A percentile compares a stretch with the other conserved stretches of the same genome.
These are phyloP conservation scores for Colletotrichum sp. DNA, from an alignment of 2,329 filamentous ascomycete species.

Conservation along the genomic window DNA sequence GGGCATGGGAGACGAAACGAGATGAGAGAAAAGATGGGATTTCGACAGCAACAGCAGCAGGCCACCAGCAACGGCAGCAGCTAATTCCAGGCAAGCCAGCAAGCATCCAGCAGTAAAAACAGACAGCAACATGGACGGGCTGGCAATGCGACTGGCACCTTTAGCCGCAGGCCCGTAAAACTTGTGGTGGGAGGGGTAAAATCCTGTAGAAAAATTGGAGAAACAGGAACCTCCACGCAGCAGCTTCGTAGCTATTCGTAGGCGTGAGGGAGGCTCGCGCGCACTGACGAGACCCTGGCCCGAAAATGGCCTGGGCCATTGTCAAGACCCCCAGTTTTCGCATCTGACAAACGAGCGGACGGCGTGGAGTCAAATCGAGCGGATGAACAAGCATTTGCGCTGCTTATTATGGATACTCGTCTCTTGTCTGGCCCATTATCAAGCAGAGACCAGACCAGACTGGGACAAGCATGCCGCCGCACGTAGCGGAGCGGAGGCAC, in stretches of 20 bases:
- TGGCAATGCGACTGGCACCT: neutral
- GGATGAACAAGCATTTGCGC: constrained; percentile 20
- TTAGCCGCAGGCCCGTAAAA: constrained; percentile 4
- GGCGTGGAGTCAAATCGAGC: constrained; percentile 18
- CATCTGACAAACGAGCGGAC: constrained; percentile 20
- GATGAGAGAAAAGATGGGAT: constrained; percentile 1
- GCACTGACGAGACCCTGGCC: constrained; percentile 13
- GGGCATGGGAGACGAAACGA: neutral
- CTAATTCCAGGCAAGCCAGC: neutral
- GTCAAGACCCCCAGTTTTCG: constrained; percentile 11
- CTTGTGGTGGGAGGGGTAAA: constrained; percentile 12
- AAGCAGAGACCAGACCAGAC: constrained; percentile 11
- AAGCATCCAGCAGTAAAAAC: neutral
- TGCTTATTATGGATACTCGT: constrained; percentile 16
- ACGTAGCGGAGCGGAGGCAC: neutral
- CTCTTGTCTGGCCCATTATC: constrained; percentile 6
- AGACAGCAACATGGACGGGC: neutral
- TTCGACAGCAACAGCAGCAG: neutral
- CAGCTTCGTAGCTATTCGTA: neutral
- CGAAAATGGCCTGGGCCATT: constrained; percentile 13
- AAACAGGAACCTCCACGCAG: constrained; percentile 3
- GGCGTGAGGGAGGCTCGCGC: neutral
- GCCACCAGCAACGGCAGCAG: neutral
- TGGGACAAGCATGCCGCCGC: constrained; percentile 1
- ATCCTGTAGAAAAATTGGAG: constrained; percentile 19